Evolutionary conservation across 805 yeast species (phyloP), one percentile per base, ranked within the genome.

Genomic region (Hanseniaspora opuntiae): DNA sequence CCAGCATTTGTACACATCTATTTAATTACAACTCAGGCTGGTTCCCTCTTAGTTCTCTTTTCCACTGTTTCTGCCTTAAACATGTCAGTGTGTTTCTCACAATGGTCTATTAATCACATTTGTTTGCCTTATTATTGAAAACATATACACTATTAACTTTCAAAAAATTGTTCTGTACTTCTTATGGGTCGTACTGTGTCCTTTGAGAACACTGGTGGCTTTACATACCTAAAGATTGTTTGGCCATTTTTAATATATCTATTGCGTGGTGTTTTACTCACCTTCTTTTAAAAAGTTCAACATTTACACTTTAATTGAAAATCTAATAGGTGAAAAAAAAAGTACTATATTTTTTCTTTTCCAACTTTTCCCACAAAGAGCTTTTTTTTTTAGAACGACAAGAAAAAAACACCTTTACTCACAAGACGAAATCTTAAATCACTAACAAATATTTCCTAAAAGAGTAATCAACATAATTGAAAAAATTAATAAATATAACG

Each of bases 161-260:
- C 14, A 17, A 3, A 6, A 3, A 7, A 17, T 19, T 17, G 8
- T 17, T 17, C 17, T 12, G 5, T 22, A 22, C 33, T 39, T 25
- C 3, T 12, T 22, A 14, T 22, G 28, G 16, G 14, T 5, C 28
- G 7, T 25, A 12, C 14, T 10, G 24, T 19, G 24, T 22, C 17
- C 7, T 20, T 14, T 22, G 30, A 25, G 28, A 16, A 25, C 42
- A 39, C 24, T 39, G 17, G 42, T 14, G 24, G 41, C 24, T 19
- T 16, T 53, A 71, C 74, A 68, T 71, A 71, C 74, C 74, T 67
- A 71, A 68, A 63, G 75, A 71, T 71, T 71, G 75, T 65, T 71
- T 71, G 70, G 75, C 75, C 75, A 71, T 71, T 65, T 59, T 65
- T 39, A 45, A 30, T 52, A 52, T 36, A 44, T 41, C 49, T 47